Conservation (phyloP, 495 filamentous ascomycete genomes). For the Aspergillus haitiensis region DNA sequence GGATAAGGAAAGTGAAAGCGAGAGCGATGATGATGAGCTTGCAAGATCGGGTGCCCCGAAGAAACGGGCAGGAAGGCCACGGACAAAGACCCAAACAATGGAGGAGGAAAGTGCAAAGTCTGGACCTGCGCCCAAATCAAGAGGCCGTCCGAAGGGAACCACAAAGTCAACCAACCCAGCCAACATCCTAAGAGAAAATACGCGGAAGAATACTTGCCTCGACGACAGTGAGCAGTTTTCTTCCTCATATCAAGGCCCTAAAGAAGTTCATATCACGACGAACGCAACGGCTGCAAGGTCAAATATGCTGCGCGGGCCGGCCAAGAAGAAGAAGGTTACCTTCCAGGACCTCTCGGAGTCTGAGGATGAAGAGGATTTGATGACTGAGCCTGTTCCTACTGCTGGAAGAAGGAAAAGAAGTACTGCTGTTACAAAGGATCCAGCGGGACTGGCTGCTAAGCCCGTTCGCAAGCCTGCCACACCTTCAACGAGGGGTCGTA, state of each 20-base stretch:
- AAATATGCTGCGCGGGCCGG: conserved; percentile 42
- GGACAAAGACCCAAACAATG: conserved; percentile 25
- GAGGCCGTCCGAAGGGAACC: conserved; percentile 41
- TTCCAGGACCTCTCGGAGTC: conserved; percentile 47
- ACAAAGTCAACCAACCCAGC: conserved; percentile 21
- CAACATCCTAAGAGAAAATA: conserved; percentile 20
- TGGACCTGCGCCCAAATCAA: conserved; percentile 28
- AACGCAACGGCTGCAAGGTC: conserved; percentile 37
- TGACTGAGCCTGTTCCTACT: conserved; percentile 27
- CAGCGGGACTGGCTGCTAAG: conserved; percentile 47
- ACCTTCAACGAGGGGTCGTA: conserved; percentile 37
- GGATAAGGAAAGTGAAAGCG: conserved; percentile 16
- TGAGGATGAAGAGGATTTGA: conserved; percentile 41
- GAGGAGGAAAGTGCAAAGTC: conserved; percentile 18
- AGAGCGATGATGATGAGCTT: conserved; percentile 28
- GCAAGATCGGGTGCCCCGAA: conserved; percentile 33
- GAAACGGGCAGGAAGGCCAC: conserved; percentile 40
- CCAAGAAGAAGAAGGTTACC: conserved; percentile 55
- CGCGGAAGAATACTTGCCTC: conserved; percentile 30
- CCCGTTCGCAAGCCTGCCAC: conserved; percentile 48
- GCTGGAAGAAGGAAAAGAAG: conserved; percentile 29
- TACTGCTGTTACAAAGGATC: conserved; percentile 14
- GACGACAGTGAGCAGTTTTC: conserved; percentile 22
- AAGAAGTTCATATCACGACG: conserved; percentile 32
- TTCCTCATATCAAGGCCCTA: conserved; percentile 24